These are phyloP conservation scores for Teunomyces tritomae DNA, from an alignment of 805 yeast species.

Conservation along the genomic window DNA sequence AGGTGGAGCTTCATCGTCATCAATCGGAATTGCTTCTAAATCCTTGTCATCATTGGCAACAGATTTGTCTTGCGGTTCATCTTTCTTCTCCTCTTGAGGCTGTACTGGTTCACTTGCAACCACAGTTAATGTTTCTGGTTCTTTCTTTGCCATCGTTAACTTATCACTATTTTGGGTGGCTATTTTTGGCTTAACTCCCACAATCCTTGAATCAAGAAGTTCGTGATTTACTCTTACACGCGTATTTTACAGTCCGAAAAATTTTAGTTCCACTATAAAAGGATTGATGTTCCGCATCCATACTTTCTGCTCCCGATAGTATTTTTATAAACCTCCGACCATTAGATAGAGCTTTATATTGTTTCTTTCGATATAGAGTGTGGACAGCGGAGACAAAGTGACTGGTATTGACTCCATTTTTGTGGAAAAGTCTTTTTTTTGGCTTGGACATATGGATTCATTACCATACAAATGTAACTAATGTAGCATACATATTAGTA, in stretches of 20 bases:
- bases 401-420: conserved; percentile 5
- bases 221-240: not conserved
- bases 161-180: not conserved
- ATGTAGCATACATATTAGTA: no score
- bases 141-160: conserved; percentile 16
- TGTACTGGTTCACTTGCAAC: conserved; percentile 36
- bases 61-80: not conserved
- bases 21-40: conserved; percentile 1
- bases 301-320: conserved; percentile 23
- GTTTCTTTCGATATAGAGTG: conserved; percentile 34
- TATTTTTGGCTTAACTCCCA: not conserved
- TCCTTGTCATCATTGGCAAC: not conserved
- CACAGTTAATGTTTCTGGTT: conserved; percentile 24
- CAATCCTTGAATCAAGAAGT: not conserved
- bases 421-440: not conserved
- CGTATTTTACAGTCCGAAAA: not conserved
- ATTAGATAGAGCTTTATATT: conserved; percentile 41
- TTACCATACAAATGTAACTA: not conserved
- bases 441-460: not conserved
- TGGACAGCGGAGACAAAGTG: conserved; percentile 47
- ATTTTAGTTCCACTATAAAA: not conserved
- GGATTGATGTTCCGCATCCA: not conserved
- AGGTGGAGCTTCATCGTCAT: conserved; percentile 24
- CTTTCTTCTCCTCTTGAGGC: conserved; percentile 13
- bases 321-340: conserved; percentile 29